These are phyloP conservation scores for Geosmithia morbida DNA, from an alignment of 2,329 filamentous ascomycete genomes.

Conservation along the genomic window DNA sequence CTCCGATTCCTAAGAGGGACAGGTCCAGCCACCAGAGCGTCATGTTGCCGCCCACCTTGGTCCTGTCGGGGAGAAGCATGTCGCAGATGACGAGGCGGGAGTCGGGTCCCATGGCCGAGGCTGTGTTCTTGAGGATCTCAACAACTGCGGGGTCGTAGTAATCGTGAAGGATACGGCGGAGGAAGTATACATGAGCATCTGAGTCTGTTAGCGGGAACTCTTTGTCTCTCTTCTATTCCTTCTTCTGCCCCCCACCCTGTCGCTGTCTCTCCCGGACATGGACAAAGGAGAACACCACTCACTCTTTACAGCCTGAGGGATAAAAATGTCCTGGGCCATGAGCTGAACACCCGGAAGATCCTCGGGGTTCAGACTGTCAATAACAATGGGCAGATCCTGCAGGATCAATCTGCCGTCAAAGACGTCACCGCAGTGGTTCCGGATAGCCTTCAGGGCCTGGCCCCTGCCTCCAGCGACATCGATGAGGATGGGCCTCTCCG, in stretches of 20 bases:
- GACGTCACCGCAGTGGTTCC: background rate
- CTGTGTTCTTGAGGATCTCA: background rate
- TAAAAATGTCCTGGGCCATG: background rate
- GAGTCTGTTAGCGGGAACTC: background rate
- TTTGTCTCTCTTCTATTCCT: background rate
- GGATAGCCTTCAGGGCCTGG: background rate
- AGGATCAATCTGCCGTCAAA: background rate
- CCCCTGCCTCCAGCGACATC: background rate
- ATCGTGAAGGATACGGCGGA: background rate
- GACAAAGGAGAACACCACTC: background rate
- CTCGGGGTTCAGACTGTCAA: background rate
- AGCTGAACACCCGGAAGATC: background rate
- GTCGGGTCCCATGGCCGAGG: background rate
- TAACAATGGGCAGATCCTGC: background rate
- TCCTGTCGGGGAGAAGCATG: background rate
- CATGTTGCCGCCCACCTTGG: background rate
- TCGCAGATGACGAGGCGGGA: background rate
- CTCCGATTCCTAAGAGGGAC: background rate
- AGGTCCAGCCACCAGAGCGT: background rate
- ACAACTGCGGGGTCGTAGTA: background rate
- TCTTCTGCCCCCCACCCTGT: background rate
- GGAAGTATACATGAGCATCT: background rate
- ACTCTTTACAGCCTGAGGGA: background rate
- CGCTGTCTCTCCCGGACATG: background rate
- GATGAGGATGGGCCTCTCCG: background rate